A percentile compares a stretch with the other conserved stretches of the same genome.
phyloP scores from a whole-genome alignment of 495 filamentous ascomycete genomes.

The Penicillium waksmanii region DNA sequence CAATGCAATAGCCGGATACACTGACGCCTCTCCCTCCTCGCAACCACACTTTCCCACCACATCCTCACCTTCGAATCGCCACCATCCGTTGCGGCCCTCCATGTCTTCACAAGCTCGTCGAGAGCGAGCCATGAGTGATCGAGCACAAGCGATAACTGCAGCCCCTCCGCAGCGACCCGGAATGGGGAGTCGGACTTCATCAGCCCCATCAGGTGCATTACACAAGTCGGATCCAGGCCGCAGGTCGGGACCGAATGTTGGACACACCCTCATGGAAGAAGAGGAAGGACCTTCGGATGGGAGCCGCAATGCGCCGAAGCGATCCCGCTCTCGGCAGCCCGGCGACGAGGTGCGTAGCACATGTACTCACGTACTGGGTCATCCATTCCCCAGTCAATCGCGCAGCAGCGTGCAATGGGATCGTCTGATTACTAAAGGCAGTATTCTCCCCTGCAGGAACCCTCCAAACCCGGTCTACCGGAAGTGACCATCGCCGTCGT shows the following conservation, averaged over 20 bases:
- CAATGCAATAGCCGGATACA: conserved; percentile 36
- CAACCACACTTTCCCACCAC: background rate
- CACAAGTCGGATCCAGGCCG: conserved; percentile 32
- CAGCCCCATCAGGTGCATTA: conserved; percentile 38
- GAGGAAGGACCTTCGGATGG: conserved; percentile 30
- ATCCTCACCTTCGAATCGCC: background rate
- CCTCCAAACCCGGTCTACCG: conserved; percentile 34
- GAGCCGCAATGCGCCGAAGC: conserved; percentile 15
- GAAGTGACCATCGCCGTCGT: conserved; percentile 85
- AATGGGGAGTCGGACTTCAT: conserved; percentile 39
- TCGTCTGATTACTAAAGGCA: conserved; percentile 23
- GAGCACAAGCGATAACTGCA: conserved; percentile 29
- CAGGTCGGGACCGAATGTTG: conserved; percentile 25
- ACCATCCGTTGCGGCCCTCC: background rate
- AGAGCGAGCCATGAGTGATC: conserved; percentile 41
- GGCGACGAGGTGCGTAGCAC: conserved; percentile 35
- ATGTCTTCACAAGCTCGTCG: conserved; percentile 26
- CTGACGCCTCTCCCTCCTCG: background rate
- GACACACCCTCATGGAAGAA: conserved; percentile 38
- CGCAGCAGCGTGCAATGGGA: background rate
- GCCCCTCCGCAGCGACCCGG: conserved; percentile 33
- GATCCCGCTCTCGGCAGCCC: conserved; percentile 17
- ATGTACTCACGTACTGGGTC: background rate
- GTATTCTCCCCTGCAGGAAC: conserved; percentile 23
- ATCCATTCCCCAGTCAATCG: background rate